These are phyloP conservation scores for Talaromyces sp. DNA, from an alignment of 2,329 filamentous ascomycete genomes.

Conservation along the genomic window DNA sequence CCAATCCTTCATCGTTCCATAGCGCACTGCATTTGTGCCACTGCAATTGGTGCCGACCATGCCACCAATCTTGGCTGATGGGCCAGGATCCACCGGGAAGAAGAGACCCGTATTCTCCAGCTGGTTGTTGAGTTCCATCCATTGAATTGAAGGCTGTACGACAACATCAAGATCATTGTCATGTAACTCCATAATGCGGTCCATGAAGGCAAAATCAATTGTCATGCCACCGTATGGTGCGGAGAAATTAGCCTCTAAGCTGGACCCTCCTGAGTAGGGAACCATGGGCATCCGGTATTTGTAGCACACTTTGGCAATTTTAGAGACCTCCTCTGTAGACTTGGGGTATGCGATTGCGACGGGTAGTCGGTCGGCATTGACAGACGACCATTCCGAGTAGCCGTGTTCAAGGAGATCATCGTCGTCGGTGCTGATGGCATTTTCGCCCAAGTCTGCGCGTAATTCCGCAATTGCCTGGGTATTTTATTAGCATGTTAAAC, in stretches of 20 bases:
- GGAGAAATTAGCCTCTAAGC: conserved; percentile 84
- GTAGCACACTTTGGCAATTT: conserved; percentile 66
- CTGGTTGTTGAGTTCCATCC: conserved; percentile 79
- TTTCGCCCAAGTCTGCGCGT: conserved; percentile 48
- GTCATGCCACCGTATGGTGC: conserved; percentile 82
- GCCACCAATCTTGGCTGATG: conserved; percentile 53
- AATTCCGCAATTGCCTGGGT: conserved; percentile 54
- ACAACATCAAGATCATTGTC: conserved; percentile 88
- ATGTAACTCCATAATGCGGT: conserved; percentile 71
- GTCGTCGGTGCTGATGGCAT: conserved; percentile 58
- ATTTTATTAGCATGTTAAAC: background rate
- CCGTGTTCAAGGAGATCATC: conserved; percentile 61
- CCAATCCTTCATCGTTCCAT: conserved; percentile 73
- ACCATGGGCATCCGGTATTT: conserved; percentile 79
- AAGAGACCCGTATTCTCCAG: conserved; percentile 72
- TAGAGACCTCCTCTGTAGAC: conserved; percentile 59
- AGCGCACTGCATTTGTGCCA: conserved; percentile 56
- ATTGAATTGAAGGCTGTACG: conserved; percentile 86
- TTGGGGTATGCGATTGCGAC: conserved; percentile 62
- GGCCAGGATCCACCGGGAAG: conserved; percentile 84
- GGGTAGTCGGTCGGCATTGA: conserved; percentile 59
- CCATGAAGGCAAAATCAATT: conserved; percentile 86
- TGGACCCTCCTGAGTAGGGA: conserved; percentile 79
- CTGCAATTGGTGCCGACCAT: conserved; percentile 66
- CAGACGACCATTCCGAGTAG: conserved; percentile 65